A percentile compares a stretch with the other conserved stretches of the same genome.
Evolutionary conservation across 2,329 filamentous ascomycete genomes (phyloP).

Genomic region (Huntiella omanensis): DNA sequence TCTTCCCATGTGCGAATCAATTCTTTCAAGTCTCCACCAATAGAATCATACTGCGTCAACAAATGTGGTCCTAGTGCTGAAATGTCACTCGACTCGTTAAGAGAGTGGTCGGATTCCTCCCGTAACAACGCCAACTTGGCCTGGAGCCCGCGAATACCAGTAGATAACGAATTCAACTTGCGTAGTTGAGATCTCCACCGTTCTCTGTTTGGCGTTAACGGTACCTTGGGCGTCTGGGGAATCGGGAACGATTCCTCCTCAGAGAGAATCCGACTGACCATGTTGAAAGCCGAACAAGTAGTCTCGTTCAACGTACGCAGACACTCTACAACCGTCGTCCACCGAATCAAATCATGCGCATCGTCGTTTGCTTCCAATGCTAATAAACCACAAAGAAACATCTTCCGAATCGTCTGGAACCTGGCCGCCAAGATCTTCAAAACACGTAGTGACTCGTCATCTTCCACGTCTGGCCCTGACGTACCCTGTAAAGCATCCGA

Average conservation of each 20-base stretch:
- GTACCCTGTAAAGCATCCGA: conserved; percentile 49
- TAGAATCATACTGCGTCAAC: conserved; percentile 83
- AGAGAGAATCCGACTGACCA: conserved; percentile 48
- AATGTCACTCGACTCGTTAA: conserved; percentile 56
- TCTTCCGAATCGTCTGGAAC: conserved; percentile 61
- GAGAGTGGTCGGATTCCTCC: conserved; percentile 66
- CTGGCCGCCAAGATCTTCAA: conserved; percentile 68
- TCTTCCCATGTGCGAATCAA: conserved; percentile 73
- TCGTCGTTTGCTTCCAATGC: conserved; percentile 70
- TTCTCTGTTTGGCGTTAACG: conserved; percentile 56
- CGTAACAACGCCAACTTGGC: conserved; percentile 84
- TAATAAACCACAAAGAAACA: conserved; percentile 74
- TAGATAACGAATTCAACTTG: conserved; percentile 73
- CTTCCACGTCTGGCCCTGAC: conserved; percentile 45
- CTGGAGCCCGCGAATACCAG: conserved; percentile 77
- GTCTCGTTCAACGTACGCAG: conserved; percentile 46
- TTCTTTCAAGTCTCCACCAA: conserved; percentile 68
- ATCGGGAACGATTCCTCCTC: conserved; percentile 54
- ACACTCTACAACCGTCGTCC: conserved; percentile 59
- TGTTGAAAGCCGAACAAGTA: conserved; percentile 43
- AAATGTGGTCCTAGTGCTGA: conserved; percentile 61
- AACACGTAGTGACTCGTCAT: conserved; percentile 57
- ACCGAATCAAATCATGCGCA: conserved; percentile 55
- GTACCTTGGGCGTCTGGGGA: conserved; percentile 37
- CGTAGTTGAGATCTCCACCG: conserved; percentile 72